Evolutionary conservation across 2,329 filamentous ascomycete species (phyloP).

Genomic region (Paracamarosporium sp.): DNA sequence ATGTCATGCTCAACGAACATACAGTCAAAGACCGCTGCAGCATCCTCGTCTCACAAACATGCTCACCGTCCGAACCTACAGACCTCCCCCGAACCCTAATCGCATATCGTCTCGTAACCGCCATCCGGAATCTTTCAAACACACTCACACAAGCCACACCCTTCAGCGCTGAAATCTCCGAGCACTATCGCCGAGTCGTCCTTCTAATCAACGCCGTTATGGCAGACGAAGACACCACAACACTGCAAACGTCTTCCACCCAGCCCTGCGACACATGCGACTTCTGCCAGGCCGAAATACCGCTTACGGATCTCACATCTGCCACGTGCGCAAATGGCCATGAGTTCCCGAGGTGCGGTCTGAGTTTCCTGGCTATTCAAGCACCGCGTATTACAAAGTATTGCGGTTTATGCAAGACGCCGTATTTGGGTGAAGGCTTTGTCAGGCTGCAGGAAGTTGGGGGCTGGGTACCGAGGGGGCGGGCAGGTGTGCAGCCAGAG

Average conservation of each 20-base stretch:
- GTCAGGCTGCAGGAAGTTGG: slow-evolving; percentile 29
- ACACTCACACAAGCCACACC: slow-evolving; percentile 19
- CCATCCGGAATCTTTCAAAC: slow-evolving; percentile 23
- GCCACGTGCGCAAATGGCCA: slow-evolving; percentile 60
- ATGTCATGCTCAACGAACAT: slow-evolving; percentile 28
- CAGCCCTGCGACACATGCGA: slow-evolving; percentile 55
- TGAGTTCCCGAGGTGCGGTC: slow-evolving; percentile 60
- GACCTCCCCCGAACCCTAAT: slow-evolving; percentile 35
- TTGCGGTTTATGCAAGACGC: slow-evolving; percentile 60
- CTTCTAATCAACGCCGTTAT: slow-evolving; percentile 26
- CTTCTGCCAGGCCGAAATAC: slow-evolving; percentile 57
- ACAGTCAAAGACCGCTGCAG: slow-evolving; percentile 40
- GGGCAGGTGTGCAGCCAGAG: slow-evolving; percentile 9
- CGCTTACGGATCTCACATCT: slow-evolving; percentile 54
- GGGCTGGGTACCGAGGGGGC: neutral
- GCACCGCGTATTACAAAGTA: slow-evolving; percentile 60
- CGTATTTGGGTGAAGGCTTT: slow-evolving; percentile 56
- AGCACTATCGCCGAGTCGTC: slow-evolving; percentile 26
- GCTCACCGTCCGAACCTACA: slow-evolving; percentile 19
- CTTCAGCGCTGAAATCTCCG: slow-evolving; percentile 31
- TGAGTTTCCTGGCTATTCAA: slow-evolving; percentile 64
- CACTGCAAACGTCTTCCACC: too few relatives aligned
- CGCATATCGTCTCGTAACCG: slow-evolving; percentile 36
- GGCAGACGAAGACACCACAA: neutral
- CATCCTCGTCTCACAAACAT: slow-evolving; percentile 37